phyloP scores from a whole-genome alignment of 495 filamentous ascomycete species.

The Xylaria castorea region DNA sequence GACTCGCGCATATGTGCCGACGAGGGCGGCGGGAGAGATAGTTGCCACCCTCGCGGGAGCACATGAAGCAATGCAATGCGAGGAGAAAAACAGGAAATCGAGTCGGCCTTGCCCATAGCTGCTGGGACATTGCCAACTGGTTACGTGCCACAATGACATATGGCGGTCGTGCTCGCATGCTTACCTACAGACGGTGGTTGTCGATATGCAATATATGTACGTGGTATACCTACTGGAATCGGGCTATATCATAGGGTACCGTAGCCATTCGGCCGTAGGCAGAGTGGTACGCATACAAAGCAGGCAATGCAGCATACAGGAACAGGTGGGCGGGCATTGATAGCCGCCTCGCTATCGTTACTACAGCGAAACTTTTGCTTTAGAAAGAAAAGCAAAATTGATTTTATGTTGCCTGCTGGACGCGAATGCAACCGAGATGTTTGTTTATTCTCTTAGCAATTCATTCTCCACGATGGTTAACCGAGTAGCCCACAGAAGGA shows the following conservation, averaged over 20 bases:
- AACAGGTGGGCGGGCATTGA: neutral
- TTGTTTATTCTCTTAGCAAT: neutral
- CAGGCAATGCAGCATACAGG: neutral
- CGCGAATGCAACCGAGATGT: neutral
- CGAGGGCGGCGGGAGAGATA: neutral
- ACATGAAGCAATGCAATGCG: slow-evolving; percentile 13
- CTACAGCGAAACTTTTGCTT: neutral
- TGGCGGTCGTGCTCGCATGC: neutral
- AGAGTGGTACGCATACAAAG: slow-evolving; percentile 7
- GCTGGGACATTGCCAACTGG: neutral
- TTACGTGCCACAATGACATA: slow-evolving; percentile 18
- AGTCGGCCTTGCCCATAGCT: neutral
- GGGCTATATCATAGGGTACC: neutral
- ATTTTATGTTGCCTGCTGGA: neutral
- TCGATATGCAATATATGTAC: neutral
- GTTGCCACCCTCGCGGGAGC: neutral
- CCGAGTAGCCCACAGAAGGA: neutral
- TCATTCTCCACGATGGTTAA: neutral
- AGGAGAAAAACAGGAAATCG: slow-evolving; percentile 9
- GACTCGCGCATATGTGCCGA: neutral
- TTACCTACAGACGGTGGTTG: neutral
- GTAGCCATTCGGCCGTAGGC: slow-evolving; percentile 22
- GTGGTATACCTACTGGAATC: neutral
- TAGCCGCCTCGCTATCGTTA: neutral
- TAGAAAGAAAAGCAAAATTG: neutral